Conservation (phyloP, 371 early-diverging fungal species). For the Blakeslea trispora region DNA sequence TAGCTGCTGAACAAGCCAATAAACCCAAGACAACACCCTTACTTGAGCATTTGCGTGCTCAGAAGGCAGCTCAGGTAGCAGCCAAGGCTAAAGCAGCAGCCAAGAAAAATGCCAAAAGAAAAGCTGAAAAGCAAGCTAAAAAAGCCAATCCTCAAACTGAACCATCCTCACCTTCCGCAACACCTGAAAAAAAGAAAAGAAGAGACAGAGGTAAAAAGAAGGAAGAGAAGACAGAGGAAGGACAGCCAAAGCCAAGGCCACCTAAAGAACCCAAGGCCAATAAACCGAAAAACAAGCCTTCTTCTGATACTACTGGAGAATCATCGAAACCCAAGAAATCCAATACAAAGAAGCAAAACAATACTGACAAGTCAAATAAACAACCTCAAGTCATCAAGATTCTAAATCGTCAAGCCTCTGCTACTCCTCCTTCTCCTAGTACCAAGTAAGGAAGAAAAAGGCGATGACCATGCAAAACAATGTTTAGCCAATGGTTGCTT, state of each 20-base stretch:
- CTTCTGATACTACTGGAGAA: not conserved
- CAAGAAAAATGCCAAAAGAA: slow-evolving; percentile 39
- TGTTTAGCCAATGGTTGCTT: too few species aligned
- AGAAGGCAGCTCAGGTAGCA: slow-evolving; percentile 65
- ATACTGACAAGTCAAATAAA: slow-evolving; percentile 2
- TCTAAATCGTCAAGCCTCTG: slow-evolving; percentile 27
- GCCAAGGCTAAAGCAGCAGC: slow-evolving; percentile 56
- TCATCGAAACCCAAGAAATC: slow-evolving; percentile 10
- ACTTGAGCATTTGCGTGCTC: slow-evolving; percentile 75
- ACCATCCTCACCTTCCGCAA: slow-evolving; percentile 1
- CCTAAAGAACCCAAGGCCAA: slow-evolving; percentile 11
- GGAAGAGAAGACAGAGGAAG: slow-evolving; percentile 12
- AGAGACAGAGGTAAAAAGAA: slow-evolving; percentile 23
- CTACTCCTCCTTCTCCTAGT: not conserved
- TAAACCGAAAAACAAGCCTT: slow-evolving; percentile 10
- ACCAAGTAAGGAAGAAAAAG: slow-evolving; percentile 1
- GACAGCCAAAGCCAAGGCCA: slow-evolving; percentile 1
- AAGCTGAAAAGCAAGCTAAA: slow-evolving; percentile 30
- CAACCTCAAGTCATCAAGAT: slow-evolving; percentile 33
- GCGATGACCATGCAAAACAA: too few species aligned
- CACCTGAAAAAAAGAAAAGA: slow-evolving; percentile 13
- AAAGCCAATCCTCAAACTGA: slow-evolving; percentile 7
- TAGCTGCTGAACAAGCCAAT: slow-evolving; percentile 50
- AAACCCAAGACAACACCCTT: slow-evolving; percentile 71
- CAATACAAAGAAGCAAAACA: slow-evolving; percentile 4